Percentiles rank a stretch among this genome's conserved stretches.
phyloP scores from a whole-genome alignment of 1,139 yeast genomes.

The Candida gigantensis region DNA sequence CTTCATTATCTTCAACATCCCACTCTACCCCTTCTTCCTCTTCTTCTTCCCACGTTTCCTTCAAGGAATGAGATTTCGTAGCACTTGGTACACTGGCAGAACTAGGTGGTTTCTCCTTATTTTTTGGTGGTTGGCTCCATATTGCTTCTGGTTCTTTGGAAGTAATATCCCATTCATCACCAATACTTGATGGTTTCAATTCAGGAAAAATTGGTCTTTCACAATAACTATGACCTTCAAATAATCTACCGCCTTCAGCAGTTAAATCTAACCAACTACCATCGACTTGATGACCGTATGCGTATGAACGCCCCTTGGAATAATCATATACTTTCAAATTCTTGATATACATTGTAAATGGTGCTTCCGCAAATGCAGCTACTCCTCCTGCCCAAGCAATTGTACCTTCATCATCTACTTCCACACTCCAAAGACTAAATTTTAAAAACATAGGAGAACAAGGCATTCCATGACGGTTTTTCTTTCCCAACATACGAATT shows the following conservation, averaged over 20 bases:
- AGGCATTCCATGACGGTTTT: slow-evolving; percentile 35
- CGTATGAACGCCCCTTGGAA: slow-evolving; percentile 31
- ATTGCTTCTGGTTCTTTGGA: too few relatives aligned
- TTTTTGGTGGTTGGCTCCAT: too few relatives aligned
- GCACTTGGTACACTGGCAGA: too few relatives aligned
- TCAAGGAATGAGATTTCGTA: too few relatives aligned
- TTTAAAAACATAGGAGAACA: slow-evolving; percentile 40
- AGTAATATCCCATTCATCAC: too few relatives aligned
- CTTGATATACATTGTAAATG: slow-evolving; percentile 36
- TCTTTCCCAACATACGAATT: slow-evolving; percentile 24
- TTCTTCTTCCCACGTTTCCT: too few relatives aligned
- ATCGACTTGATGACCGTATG: slow-evolving; percentile 25
- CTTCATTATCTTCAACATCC: too few relatives aligned
- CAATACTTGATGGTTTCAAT: too few relatives aligned
- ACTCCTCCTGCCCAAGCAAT: slow-evolving; percentile 46
- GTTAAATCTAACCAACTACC: slow-evolving; percentile 19
- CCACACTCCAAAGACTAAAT: slow-evolving; percentile 46
- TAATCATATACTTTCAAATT: slow-evolving; percentile 35
- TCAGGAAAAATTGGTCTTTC: slow-evolving; percentile 1
- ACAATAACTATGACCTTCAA: slow-evolving; percentile 4
- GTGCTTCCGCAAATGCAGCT: slow-evolving; percentile 34
- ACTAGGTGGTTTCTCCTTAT: too few relatives aligned
- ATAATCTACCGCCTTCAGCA: slow-evolving; percentile 15
- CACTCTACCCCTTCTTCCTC: too few relatives aligned
- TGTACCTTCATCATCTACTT: slow-evolving; percentile 35